Base-by-base conservation (phyloP, 192 early-diverging fungal species). In the Mortierella antarctica region DNA sequence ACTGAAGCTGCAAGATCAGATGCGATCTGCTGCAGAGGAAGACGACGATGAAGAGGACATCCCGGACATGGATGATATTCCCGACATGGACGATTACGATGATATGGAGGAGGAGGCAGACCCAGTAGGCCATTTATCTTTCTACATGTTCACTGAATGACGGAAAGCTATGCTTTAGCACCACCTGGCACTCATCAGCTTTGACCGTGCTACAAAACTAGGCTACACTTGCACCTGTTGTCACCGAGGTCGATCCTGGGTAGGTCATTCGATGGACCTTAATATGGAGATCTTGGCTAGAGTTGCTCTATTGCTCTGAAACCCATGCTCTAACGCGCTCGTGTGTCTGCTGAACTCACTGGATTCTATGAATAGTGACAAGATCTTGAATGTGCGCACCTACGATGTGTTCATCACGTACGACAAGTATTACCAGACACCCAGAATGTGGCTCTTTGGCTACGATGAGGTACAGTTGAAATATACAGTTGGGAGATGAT, bases 371-470 rank as follows among this genome's bases (percentile, higher is more conserved):
- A 31, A 56, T 65, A 90, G 91, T 72, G 92, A 93, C 87, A 95
- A 95, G 80, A 94, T 95, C 74, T 84, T 95, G 68, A 91, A 89
- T 60, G 94, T 94, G 13, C 89, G 98, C 70, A 99, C 98, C 14
- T 99, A 99, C 73, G 98, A 99, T 85, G 90, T 99, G 42, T 95
- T 95, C 79, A 99, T 99, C 68, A 97, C 97, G n/a, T 99, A 99
- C 84, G 98, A 99, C 90, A 99, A 99, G 83, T 98, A 98, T 83
- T 98, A 98, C 82, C 97, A 98, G 84, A 99, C 98, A 7, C 98
- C 98, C 17, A 92, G 96, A 21, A 92, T 99, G 65, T 98, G 93
- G 92, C 88, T 99, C 62, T 97, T 95, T 89, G 98, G 98, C 13
- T 99, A 98, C 82, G 95, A 96, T 85, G 96, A 97, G 86, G 87